Conservation (phyloP, 176 grass and related monocot genomes). For the Raddia distichophylla region DNA sequence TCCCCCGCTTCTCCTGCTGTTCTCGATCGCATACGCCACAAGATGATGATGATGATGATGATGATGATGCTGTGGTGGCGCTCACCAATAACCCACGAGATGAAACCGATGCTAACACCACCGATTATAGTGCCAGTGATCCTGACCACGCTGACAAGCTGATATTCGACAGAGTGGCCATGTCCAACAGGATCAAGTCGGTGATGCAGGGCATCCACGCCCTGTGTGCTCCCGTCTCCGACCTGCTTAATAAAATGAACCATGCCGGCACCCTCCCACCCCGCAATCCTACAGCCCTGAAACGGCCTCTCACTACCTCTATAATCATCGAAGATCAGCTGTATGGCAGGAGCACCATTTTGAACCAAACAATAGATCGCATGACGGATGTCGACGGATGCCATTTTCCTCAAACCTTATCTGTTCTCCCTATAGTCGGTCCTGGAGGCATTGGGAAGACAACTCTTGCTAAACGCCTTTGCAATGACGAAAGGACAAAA, state of each 20-base stretch:
- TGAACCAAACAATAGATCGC: background rate
- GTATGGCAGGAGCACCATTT: slow-evolving; percentile 23
- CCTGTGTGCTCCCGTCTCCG: background rate
- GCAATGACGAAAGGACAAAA: background rate
- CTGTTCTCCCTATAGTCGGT: slow-evolving; percentile 47
- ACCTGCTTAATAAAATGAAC: background rate
- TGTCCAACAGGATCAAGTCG: slow-evolving; percentile 20
- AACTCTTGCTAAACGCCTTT: slow-evolving; percentile 40
- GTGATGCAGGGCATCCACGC: background rate
- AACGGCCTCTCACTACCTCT: background rate
- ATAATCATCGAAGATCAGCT: background rate
- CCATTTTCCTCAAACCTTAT: background rate
- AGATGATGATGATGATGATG: too few relatives aligned
- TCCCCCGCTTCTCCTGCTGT: background rate
- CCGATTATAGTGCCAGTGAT: too few relatives aligned
- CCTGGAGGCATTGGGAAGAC: slow-evolving; percentile 54
- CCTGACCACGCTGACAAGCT: background rate
- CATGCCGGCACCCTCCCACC: background rate
- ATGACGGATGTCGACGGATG: background rate
- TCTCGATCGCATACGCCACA: too few relatives aligned
- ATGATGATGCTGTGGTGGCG: too few relatives aligned
- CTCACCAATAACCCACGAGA: too few relatives aligned
- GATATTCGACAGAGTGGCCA: slow-evolving; percentile 3
- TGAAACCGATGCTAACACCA: too few relatives aligned
- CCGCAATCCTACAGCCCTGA: rapidly evolving